Percentiles rank a stretch among this genome's conserved stretches.
Evolutionary conservation across 768 basidiomycete species (phyloP).

Genomic region (Tylopilus intermedius): DNA sequence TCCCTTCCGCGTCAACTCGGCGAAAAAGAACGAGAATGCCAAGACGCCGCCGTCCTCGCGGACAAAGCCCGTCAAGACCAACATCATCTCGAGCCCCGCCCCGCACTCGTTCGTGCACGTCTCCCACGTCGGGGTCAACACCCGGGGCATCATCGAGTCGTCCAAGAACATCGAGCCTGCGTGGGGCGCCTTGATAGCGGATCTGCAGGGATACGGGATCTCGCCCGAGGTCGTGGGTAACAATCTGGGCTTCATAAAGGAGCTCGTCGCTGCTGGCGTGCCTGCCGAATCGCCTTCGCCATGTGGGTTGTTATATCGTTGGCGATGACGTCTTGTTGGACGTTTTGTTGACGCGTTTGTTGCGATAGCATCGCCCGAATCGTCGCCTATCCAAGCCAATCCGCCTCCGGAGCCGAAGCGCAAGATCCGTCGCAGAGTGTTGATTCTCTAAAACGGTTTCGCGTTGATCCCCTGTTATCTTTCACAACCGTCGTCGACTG

Average conservation of each 20-base stretch:
- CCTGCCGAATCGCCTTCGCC: not conserved
- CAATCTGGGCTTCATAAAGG: conserved; percentile 35
- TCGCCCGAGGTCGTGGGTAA: conserved; percentile 27
- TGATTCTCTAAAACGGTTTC: conserved; percentile 20
- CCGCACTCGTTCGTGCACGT: conserved; percentile 63
- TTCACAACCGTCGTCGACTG: not conserved
- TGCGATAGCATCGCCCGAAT: conserved; percentile 6
- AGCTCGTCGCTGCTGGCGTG: conserved; percentile 18
- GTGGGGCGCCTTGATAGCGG: conserved; percentile 45
- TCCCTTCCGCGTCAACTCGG: conserved; percentile 25
- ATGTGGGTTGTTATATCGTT: conserved; percentile 9
- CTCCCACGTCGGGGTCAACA: conserved; percentile 57
- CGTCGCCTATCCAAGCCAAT: conserved; percentile 5
- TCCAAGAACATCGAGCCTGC: conserved; percentile 49
- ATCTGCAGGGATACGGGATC: conserved; percentile 39
- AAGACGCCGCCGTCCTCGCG: conserved; percentile 36
- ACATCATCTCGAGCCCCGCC: conserved; percentile 53
- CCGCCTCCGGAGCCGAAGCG: conserved; percentile 25
- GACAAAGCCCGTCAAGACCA: conserved; percentile 29
- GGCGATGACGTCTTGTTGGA: not conserved
- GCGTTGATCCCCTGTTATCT: not conserved
- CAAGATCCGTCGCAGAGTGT: conserved; percentile 29
- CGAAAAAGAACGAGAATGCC: conserved; percentile 22
- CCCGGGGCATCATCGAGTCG: conserved; percentile 47
- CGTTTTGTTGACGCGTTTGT: not conserved